Conservation (phyloP, 208 protist genomes). For the Leishmania major region DNA sequence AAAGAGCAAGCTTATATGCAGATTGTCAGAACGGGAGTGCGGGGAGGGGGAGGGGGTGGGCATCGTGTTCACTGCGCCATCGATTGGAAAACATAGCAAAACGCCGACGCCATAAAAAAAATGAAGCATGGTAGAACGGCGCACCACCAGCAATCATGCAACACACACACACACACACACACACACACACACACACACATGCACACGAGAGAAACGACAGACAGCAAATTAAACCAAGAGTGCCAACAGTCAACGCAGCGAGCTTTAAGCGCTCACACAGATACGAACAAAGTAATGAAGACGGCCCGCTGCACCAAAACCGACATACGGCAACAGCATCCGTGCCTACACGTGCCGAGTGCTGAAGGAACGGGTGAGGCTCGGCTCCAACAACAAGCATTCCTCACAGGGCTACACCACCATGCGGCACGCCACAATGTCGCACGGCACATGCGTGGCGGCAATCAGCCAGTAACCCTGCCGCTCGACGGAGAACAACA, state of each 20-base stretch:
- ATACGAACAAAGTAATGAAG: neutral
- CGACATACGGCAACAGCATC: neutral
- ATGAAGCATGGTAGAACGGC: neutral
- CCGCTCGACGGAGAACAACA: slow-evolving; percentile 82
- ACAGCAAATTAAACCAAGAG: neutral
- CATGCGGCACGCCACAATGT: slow-evolving; percentile 88
- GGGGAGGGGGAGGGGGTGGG: neutral
- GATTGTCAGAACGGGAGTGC: neutral
- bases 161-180: neutral
- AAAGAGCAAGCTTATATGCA: neutral
- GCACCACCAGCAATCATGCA: neutral
- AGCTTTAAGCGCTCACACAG: neutral
- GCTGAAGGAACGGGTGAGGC: neutral
- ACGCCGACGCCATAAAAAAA: neutral
- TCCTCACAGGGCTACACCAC: slow-evolving; percentile 12
- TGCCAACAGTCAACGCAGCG: neutral
- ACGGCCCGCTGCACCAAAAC: neutral
- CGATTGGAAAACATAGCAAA: neutral
- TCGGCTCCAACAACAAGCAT: neutral
- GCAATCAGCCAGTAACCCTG: slow-evolving; percentile 90
- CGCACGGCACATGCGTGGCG: slow-evolving; percentile 85
- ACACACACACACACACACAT: neutral
- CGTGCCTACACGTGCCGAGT: neutral
- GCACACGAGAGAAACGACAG: neutral
- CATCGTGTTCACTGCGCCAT: neutral